Conservation (phyloP, 306 rosid genomes). For the Cajanus cajan region DNA sequence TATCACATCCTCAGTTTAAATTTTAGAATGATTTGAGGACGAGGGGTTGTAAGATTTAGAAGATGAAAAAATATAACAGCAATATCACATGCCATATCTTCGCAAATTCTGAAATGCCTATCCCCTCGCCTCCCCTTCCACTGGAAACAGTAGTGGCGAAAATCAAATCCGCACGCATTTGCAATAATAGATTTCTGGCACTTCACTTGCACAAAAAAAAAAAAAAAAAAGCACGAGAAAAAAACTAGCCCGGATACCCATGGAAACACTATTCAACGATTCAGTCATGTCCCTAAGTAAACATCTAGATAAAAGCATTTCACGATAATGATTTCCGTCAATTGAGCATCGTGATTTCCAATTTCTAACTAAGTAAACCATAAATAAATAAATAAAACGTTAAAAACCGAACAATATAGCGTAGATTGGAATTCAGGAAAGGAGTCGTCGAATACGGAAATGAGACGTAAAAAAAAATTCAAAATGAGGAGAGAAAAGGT, state of each 20-base stretch:
- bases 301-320: slow-evolving; percentile 9
- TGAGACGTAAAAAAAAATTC: background rate
- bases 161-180: slow-evolving; percentile 1
- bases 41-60: background rate
- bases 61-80: background rate
- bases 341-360: slow-evolving; percentile 19
- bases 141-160: background rate
- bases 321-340: slow-evolving; percentile 5
- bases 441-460: background rate
- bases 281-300: background rate
- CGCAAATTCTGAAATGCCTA: background rate
- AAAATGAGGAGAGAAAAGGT: background rate
- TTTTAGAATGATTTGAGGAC: background rate
- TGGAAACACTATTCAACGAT: background rate
- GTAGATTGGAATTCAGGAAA: background rate
- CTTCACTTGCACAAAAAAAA: background rate
- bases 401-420: background rate
- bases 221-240: background rate
- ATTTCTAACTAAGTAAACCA: background rate
- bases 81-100: background rate
- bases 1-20: background rate
- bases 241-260: background rate
- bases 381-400: background rate
- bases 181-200: background rate
- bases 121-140: background rate